phyloP scores from a whole-genome alignment of 257 asterid species.

The Solanum piurae region DNA sequence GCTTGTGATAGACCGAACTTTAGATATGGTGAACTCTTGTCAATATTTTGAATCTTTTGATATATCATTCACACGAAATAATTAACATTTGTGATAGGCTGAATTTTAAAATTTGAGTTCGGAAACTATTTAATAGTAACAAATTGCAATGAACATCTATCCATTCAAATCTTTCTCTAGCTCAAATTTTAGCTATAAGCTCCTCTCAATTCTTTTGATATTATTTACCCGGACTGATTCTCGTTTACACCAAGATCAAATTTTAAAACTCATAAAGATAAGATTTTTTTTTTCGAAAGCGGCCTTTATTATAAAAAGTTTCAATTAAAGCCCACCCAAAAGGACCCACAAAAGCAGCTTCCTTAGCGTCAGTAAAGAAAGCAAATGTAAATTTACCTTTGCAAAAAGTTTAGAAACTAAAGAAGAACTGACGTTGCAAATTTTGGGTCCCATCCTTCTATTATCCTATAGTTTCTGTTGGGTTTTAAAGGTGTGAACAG shows the following conservation, averaged over 20 bases:
- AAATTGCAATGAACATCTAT: not conserved
- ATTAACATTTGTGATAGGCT: not conserved
- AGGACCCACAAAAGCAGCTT: not conserved
- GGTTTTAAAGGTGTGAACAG: too few species aligned
- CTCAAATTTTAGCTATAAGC: too few species aligned
- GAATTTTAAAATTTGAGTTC: too few species aligned
- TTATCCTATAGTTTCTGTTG: too few species aligned
- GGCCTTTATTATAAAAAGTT: not conserved
- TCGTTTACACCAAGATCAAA: too few species aligned
- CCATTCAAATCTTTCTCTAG: not conserved
- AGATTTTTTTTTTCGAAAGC: not conserved
- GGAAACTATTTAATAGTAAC: not conserved
- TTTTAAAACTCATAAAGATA: too few species aligned
- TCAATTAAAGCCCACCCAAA: not conserved
- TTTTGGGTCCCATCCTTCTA: not conserved
- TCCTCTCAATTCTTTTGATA: too few species aligned
- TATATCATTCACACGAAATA: not conserved
- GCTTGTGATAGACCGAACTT: too few species aligned
- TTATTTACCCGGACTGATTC: too few species aligned
- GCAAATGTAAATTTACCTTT: not conserved
- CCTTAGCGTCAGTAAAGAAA: not conserved
- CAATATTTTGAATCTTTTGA: not conserved
- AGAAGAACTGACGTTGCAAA: not conserved
- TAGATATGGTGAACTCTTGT: not conserved
- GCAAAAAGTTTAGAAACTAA: not conserved